Base-by-base conservation (phyloP, 768 basidiomycete species). In the Podaxis sp. region DNA sequence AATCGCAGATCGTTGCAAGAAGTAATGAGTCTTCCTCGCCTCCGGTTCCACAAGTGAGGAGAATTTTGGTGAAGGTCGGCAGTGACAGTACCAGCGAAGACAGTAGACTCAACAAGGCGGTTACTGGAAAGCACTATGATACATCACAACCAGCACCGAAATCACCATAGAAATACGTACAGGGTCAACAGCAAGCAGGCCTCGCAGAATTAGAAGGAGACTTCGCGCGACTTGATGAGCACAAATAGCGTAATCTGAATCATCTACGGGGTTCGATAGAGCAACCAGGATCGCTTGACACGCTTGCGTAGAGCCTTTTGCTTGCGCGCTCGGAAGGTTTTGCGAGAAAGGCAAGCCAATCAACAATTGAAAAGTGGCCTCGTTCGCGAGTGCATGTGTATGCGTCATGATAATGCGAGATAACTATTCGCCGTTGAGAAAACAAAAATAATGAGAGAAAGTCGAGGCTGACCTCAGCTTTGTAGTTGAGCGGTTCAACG, bases 371-470 rank as follows among this genome's bases (percentile, higher is more conserved):
- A 90, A 74, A 2, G 87, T 87, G 15, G 78, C 72, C 22, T 77
- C 71, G 3, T 70, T 69, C 5, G 72, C 75, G 17, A 72, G 69
- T 1, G 76, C 74, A 33, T 76, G 70, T 2, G 76, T 75, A 71
- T 91, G 90, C 0, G 82, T 84, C 58, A 90, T 68, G n/a, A 91
- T 71, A 30, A 88, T 77, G 46, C 82, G 79, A 65, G 82, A 84
- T 52, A 90, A 73, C 90, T 91, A 65, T 48, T 12, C 24, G 11
- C 58, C 10, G 40, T 53, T 61, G 56, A 52, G 53, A 36, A 30
- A 30, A 41, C 24, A 52, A 41, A 40, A 63, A 41, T 26, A 13
- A 50, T 53, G 33, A 17, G 26, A 46, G 41, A n/a, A 49, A 40
- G 37, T 2, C 2, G 5, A 2, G 4, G 71, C 74, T 22, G 70